phyloP scores from a whole-genome alignment of 768 basidiomycete genomes.

The Leccinum olivaceopallidum region DNA sequence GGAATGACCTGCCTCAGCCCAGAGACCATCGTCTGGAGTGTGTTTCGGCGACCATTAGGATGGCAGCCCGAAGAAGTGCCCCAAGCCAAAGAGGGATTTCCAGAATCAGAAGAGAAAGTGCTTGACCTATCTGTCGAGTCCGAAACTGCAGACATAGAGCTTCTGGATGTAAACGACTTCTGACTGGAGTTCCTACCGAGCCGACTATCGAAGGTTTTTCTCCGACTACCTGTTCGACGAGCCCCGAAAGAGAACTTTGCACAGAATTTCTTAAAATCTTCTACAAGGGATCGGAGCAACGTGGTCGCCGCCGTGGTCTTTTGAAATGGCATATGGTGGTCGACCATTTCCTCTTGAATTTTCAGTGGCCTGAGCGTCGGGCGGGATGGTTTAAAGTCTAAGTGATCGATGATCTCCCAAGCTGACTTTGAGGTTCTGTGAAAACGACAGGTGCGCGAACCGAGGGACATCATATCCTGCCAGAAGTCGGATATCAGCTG shows the following conservation, averaged over 20 bases:
- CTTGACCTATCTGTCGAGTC: neutral
- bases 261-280: slow-evolving; percentile 13
- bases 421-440: slow-evolving; percentile 12
- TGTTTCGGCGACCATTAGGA: neutral
- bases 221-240: neutral
- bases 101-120: neutral
- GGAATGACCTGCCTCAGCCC: slow-evolving; percentile 11
- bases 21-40: slow-evolving; percentile 2
- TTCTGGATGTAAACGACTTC: neutral
- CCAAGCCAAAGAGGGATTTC: neutral
- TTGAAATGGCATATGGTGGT: slow-evolving; percentile 5
- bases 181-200: neutral
- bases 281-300: slow-evolving; percentile 7
- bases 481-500: slow-evolving; percentile 15
- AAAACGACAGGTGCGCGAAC: slow-evolving; percentile 15
- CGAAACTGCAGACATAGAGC: neutral
- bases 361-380: slow-evolving; percentile 5
- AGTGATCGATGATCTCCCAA: slow-evolving; percentile 11
- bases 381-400: slow-evolving; percentile 2
- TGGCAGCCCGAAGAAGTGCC: slow-evolving; percentile 9
- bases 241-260: neutral
- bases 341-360: slow-evolving; percentile 22
- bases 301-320: slow-evolving; percentile 21
- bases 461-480: slow-evolving; percentile 14
- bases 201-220: neutral